Conservation (phyloP, 2,329 filamentous ascomycete genomes). For the Cadophora sp. region DNA sequence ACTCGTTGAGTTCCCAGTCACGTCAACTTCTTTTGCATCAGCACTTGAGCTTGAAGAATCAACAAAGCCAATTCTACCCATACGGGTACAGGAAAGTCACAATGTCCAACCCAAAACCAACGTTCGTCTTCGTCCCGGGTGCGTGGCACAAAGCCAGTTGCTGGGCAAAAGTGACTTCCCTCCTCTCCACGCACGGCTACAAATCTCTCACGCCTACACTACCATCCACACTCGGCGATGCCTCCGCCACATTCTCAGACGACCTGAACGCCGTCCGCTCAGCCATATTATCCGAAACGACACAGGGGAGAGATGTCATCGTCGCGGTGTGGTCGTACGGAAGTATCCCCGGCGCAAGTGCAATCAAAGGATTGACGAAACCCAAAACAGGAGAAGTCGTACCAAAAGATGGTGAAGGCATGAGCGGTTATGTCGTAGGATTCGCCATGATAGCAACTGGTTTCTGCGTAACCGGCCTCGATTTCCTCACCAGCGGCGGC, state of each 20-base stretch:
- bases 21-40: too few species aligned
- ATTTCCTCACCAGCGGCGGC: slow-evolving; percentile 49
- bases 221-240: slow-evolving; percentile 45
- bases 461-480: slow-evolving; percentile 45
- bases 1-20: too few species aligned
- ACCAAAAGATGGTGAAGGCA: slow-evolving; percentile 17
- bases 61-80: not conserved
- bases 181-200: slow-evolving; percentile 42
- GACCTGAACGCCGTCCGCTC: slow-evolving; percentile 48
- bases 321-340: slow-evolving; percentile 54
- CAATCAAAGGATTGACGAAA: slow-evolving; percentile 49
- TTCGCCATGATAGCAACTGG: slow-evolving; percentile 49
- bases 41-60: not conserved
- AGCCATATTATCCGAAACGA: slow-evolving; percentile 45
- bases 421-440: slow-evolving; percentile 47
- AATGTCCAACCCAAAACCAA: slow-evolving; percentile 39
- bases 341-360: slow-evolving; percentile 48
- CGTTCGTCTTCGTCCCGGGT: slow-evolving; percentile 55
- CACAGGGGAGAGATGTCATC: slow-evolving; percentile 48
- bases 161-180: slow-evolving; percentile 47
- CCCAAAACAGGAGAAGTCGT: slow-evolving; percentile 27
- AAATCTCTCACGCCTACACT: slow-evolving; percentile 47
- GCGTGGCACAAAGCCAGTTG: slow-evolving; percentile 53
- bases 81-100: not conserved
- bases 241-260: slow-evolving; percentile 46